phyloP scores from a whole-genome alignment of 129 eudicot genomes.

The Flaveria sonorensis region DNA sequence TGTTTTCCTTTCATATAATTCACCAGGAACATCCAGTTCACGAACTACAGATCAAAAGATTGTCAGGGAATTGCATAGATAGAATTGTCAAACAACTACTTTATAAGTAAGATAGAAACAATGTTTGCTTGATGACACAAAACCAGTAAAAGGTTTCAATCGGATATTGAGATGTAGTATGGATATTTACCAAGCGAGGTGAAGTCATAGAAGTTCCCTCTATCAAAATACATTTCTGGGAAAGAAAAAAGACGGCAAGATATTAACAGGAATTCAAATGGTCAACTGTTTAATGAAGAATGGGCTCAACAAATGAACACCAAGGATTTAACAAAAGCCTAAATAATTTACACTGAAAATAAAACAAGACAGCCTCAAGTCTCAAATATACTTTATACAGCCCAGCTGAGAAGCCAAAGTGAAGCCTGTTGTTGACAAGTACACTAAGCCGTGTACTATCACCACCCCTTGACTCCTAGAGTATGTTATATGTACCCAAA shows the following conservation, averaged over 20 bases:
- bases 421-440: neutral
- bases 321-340: neutral
- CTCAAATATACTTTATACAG: neutral
- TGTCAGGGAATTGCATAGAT: neutral
- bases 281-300: neutral
- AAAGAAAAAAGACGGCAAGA: conserved; percentile 9
- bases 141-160: neutral
- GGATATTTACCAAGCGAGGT: conserved; percentile 82
- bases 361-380: neutral
- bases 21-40: conserved; percentile 98
- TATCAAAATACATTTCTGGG: conserved; percentile 96
- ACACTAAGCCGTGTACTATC: neutral
- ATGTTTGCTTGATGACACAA: neutral
- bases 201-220: conserved; percentile 94
- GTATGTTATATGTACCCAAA: neutral
- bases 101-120: neutral
- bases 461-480: neutral
- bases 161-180: neutral
- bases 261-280: conserved; percentile 2
- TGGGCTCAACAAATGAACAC: neutral
- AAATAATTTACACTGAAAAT: neutral
- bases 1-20: conserved; percentile 83
- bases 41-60: conserved; percentile 62
- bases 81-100: neutral
- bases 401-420: neutral